Base-by-base conservation (phyloP, 78 protist genomes). In the Pigoraptor vietnamica region DNA sequence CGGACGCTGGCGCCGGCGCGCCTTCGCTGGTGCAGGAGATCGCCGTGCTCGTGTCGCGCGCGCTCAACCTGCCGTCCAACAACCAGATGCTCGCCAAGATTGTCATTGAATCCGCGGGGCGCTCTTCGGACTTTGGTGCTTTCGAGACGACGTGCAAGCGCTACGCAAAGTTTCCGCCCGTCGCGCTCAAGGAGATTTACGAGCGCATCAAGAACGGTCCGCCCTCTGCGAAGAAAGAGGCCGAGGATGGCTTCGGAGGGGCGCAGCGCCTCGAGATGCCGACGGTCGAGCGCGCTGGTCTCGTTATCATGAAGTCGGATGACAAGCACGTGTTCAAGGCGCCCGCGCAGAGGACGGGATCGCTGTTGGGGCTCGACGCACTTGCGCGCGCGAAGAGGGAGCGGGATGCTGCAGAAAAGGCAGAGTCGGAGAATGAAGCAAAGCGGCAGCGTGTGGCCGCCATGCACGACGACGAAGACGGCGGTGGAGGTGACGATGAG, bases 321-420 rank as follows among this genome's bases (percentile, higher is more conserved):
- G 67, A 48, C 67, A 48, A 48, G 67, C 67, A 48, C 67, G 67
- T 48, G 67, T 48, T 48, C 14, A 48, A 79, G 84, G 34, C 21
- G 84, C 84, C 32, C 24, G 67, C 91, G 39, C 14, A 40, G 38
- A 83, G 67, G 0, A 37, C 81, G 24, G 92, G 92, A 2, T 91
- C 92, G 33, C 56, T 83, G 39, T 55, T 91, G 34, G 92, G 92
- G 10, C 81, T 91, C 34, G 89, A 91, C 36, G 39, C 6, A 14
- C 67, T 91, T 14, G 92, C 92, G 10, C 48, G n/a, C 19, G 83
- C 24, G n/a, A 91, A 91, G 89, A 9, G 92, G 1, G 55, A 86
- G 84, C 34, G 34, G 1, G 34, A 79, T 14, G 84, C 84, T 2
- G 34, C 21, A 24, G 89, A 36, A 35, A 29, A 83, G 55, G 79